Evolutionary conservation across 2,329 filamentous ascomycete species (phyloP), one percentile per base, ranked within the genome.

Genomic region (Fusarium graminum): DNA sequence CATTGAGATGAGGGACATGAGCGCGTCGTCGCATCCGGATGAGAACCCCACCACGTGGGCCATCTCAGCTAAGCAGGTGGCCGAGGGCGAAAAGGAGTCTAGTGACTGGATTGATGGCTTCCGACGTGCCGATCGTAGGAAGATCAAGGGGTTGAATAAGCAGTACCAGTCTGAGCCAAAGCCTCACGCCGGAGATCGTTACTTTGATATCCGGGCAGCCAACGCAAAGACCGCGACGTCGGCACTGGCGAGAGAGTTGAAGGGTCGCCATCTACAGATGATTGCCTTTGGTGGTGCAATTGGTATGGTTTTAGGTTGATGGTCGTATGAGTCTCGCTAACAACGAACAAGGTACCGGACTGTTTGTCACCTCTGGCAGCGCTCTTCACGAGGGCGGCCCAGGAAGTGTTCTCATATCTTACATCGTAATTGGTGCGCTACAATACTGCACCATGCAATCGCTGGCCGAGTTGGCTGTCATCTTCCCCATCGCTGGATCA

Each of bases 231-330:
- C 92, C 3, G 91, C 92, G 5, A 85, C 89, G 67, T 90, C 92
- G 47, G 88, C 90, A 10, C 82, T 98, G 52, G 88, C 91, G 53
- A 85, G 93, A 73, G 90, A 88, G 76, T 80, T 97, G 70, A 95
- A 96, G 80, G 88, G 89, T 11, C 84, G 93, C 47, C 94, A 98
- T 81, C 76, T 97, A 75, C 94, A 97, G 81, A 97, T 97, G 94
- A 97, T 97, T 83, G 94, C 94, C 12, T 97, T 97, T 69, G 93
- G 93, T 68, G 94, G 94, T 47, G 94, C 92, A 16, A 97, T 97
- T 73, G 92, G 91, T 87, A 80, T 14, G 77, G 66, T 34, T 14
- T 16, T 6, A 4, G 25, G 6, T 25, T 6, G 13, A 4, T 19
- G 16, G 16, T 16, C 4, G 13, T n/a, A 14, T 13, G 13, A 28